phyloP scores from a whole-genome alignment of 768 basidiomycete genomes.

The Suillus clintonianus region DNA sequence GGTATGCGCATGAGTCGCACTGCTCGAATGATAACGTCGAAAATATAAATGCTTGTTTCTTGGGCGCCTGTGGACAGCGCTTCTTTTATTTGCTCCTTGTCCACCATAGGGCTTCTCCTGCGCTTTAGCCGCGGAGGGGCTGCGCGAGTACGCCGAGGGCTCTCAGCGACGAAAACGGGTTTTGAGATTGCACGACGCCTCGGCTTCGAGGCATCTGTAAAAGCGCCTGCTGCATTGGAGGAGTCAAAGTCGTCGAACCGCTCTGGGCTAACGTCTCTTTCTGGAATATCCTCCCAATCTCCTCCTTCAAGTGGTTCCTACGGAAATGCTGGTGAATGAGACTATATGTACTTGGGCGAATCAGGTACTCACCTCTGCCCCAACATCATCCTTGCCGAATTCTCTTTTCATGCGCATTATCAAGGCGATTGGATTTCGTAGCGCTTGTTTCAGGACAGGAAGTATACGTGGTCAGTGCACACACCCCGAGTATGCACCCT shows the following conservation, averaged over 20 bases:
- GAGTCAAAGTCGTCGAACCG: neutral
- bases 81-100: slow-evolving; percentile 25
- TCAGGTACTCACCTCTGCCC: neutral
- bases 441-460: neutral
- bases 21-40: slow-evolving; percentile 50
- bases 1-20: slow-evolving; percentile 56
- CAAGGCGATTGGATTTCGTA: neutral
- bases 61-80: slow-evolving; percentile 22
- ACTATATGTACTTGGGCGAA: neutral
- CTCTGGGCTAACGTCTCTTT: neutral
- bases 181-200: neutral
- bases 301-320: neutral
- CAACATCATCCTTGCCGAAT: neutral
- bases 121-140: slow-evolving; percentile 27
- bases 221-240: neutral
- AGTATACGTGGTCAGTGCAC: neutral
- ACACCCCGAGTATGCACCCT: too few species aligned
- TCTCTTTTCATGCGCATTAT: neutral
- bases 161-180: neutral
- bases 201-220: neutral
- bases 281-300: slow-evolving; percentile 1
- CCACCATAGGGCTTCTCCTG: slow-evolving; percentile 30
- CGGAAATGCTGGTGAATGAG: neutral
- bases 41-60: slow-evolving; percentile 39
- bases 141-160: neutral